These are phyloP conservation scores for Phalaenopsis hybrid DNA, from an alignment of 116 monocot genomes.

Conservation along the genomic window DNA sequence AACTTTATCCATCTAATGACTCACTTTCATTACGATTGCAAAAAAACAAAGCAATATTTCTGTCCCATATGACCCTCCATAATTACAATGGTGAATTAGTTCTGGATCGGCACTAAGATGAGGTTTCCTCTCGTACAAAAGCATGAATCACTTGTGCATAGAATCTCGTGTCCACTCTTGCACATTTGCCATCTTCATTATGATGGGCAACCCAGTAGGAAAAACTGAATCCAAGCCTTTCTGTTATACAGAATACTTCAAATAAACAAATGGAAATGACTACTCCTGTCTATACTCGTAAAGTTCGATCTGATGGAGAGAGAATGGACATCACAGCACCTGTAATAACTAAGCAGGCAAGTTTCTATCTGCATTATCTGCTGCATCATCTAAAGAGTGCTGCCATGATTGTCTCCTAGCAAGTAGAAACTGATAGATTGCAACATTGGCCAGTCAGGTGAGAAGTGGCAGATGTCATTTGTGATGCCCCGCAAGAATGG, in stretches of 20 bases:
- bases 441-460: slow-evolving; percentile 31
- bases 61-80: too few species aligned
- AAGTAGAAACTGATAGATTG: slow-evolving; percentile 2
- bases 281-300: slow-evolving; percentile 70
- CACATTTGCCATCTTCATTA: too few species aligned
- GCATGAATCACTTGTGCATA: too few species aligned
- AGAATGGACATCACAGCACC: slow-evolving; percentile 92
- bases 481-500: slow-evolving; percentile 89
- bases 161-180: neutral
- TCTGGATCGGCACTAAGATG: too few species aligned
- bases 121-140: too few species aligned
- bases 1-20: too few species aligned
- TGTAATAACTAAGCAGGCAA: slow-evolving; percentile 60
- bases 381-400: too few species aligned
- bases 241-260: slow-evolving; percentile 37
- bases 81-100: too few species aligned
- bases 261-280: slow-evolving; percentile 89
- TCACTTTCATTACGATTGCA: too few species aligned
- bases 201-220: neutral
- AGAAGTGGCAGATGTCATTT: slow-evolving; percentile 82
- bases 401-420: neutral
- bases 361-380: slow-evolving; percentile 1
- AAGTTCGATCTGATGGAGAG: slow-evolving; percentile 47
- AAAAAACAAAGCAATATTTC: too few species aligned
- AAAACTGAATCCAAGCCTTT: slow-evolving; percentile 4